Percentiles rank a stretch among this genome's conserved stretches.
Conservation (phyloP, 2,329 filamentous ascomycete genomes). For the Trichophyton verrucosum region DNA sequence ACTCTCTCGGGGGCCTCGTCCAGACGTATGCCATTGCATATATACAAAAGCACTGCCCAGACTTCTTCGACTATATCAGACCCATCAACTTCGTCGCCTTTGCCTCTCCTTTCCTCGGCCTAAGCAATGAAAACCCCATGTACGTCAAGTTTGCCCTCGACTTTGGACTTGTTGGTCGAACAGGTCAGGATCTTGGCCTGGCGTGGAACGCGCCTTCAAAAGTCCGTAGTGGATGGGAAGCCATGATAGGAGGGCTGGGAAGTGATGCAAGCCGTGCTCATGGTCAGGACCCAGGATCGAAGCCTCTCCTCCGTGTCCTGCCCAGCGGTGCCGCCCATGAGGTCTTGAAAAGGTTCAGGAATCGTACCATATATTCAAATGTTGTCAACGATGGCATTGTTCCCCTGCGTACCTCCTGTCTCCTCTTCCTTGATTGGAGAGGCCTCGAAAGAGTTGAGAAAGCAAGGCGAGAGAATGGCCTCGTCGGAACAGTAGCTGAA, state of each 20-base stretch:
- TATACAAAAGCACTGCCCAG: conserved; percentile 86
- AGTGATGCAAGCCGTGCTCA: conserved; percentile 44
- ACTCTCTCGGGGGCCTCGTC: conserved; percentile 78
- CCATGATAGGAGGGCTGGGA: conserved; percentile 69
- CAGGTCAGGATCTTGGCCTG: conserved; percentile 84
- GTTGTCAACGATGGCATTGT: conserved; percentile 98
- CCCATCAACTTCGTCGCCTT: conserved; percentile 85
- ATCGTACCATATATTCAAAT: conserved; percentile 88
- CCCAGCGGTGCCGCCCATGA: conserved; percentile 84
- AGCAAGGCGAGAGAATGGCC: conserved; percentile 75
- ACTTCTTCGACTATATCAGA: conserved; percentile 74
- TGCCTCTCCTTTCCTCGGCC: conserved; percentile 74
- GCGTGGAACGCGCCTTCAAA: conserved; percentile 87
- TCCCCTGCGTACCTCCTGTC: conserved; percentile 81
- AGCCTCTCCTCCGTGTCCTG: conserved; percentile 75
- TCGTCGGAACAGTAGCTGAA: conserved; percentile 83
- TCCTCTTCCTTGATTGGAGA: conserved; percentile 96
- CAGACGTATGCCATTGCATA: conserved; percentile 94
- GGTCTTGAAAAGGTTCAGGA: conserved; percentile 75
- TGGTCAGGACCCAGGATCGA: conserved; percentile 62
- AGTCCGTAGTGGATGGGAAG: conserved; percentile 75
- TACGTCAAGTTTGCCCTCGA: conserved; percentile 96
- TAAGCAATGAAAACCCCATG: conserved; percentile 94
- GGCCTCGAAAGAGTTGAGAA: conserved; percentile 89
- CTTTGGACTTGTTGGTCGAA: conserved; percentile 90